A percentile compares a stretch with the other conserved stretches of the same genome.
phyloP scores from a whole-genome alignment of 495 filamentous ascomycete species.

The Entonaema liquescens region DNA sequence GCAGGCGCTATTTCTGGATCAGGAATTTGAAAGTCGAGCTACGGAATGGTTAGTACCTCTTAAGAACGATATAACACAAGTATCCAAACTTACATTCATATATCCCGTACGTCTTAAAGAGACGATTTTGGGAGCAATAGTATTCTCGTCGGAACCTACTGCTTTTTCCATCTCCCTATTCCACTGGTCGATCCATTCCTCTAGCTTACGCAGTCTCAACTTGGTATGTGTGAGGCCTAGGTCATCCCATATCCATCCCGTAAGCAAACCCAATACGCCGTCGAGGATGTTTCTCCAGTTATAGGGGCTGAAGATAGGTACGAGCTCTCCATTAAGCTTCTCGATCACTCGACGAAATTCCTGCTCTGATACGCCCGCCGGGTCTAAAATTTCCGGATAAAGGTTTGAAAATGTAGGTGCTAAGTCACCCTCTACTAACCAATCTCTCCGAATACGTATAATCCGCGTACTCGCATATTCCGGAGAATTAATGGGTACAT shows the following conservation, averaged over 20 bases:
- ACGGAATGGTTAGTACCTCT: slow-evolving; percentile 26
- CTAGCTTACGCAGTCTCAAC: slow-evolving; percentile 68
- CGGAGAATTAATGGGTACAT: slow-evolving; percentile 78
- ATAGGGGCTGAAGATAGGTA: slow-evolving; percentile 78
- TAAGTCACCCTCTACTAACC: slow-evolving; percentile 89
- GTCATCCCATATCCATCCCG: slow-evolving; percentile 95
- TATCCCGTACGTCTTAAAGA: slow-evolving; percentile 84
- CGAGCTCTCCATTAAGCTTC: slow-evolving; percentile 75
- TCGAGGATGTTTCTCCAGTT: slow-evolving; percentile 76
- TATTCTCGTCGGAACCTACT: slow-evolving; percentile 59
- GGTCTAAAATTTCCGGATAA: slow-evolving; percentile 94
- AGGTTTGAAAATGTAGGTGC: slow-evolving; percentile 92
- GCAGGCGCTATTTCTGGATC: slow-evolving; percentile 71
- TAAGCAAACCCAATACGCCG: slow-evolving; percentile 75
- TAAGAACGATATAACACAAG: background rate
- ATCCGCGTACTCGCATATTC: slow-evolving; percentile 82
- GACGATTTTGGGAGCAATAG: slow-evolving; percentile 72
- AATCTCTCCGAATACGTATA: slow-evolving; percentile 90
- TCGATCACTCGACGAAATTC: slow-evolving; percentile 84
- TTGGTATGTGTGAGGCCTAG: slow-evolving; percentile 77
- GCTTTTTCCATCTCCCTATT: slow-evolving; percentile 70
- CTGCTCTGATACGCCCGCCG: slow-evolving; percentile 76
- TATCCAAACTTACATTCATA: slow-evolving; percentile 71
- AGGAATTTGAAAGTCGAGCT: slow-evolving; percentile 85
- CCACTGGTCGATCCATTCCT: slow-evolving; percentile 82